A percentile compares a stretch with the other conserved stretches of the same genome.
These are phyloP conservation scores for Obelidium mucronatum DNA, from an alignment of 192 early-diverging fungal genomes.

Conservation along the genomic window DNA sequence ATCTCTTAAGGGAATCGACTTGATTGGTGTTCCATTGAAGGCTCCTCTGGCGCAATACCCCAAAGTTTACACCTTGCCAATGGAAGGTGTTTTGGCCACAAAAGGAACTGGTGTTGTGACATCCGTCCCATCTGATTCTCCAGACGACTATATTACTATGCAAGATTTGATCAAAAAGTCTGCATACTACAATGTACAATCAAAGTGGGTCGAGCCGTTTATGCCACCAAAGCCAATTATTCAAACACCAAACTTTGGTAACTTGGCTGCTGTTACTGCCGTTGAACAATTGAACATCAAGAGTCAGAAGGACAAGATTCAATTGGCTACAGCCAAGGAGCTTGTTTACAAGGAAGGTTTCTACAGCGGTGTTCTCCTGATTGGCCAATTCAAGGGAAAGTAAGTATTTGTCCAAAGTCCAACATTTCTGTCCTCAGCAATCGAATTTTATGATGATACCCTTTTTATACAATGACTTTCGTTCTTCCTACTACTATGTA, in stretches of 20 bases:
- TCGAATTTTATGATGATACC: constrained; percentile 36
- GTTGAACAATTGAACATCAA: constrained; percentile 95
- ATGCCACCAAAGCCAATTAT: constrained; percentile 86
- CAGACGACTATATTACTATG: constrained; percentile 93
- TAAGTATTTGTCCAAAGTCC: constrained; percentile 20
- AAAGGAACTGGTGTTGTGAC: constrained; percentile 99
- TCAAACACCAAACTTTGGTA: constrained; percentile 82
- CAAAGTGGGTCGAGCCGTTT: constrained; percentile 86
- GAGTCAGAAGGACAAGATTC: constrained; percentile 93
- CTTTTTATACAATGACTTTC: constrained; percentile 30
- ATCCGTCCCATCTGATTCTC: constrained; percentile 98
- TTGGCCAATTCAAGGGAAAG: constrained; percentile 83
- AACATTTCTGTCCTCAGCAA: not conserved
- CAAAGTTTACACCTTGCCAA: constrained; percentile 92
- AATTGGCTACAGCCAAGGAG: constrained; percentile 94
- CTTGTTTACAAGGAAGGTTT: constrained; percentile 97
- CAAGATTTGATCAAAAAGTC: constrained; percentile 94
- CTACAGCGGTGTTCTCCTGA: constrained; percentile 87
- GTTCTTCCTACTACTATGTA: constrained; percentile 33
- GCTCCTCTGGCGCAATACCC: constrained; percentile 84
- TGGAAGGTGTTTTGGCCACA: constrained; percentile 94
- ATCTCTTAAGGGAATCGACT: constrained; percentile 75
- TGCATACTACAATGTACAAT: constrained; percentile 88
- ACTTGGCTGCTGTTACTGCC: constrained; percentile 82
- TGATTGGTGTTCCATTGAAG: constrained; percentile 89